Conservation (phyloP, 352 stramenopile genomes). For the Phytophthora foliorum region DNA sequence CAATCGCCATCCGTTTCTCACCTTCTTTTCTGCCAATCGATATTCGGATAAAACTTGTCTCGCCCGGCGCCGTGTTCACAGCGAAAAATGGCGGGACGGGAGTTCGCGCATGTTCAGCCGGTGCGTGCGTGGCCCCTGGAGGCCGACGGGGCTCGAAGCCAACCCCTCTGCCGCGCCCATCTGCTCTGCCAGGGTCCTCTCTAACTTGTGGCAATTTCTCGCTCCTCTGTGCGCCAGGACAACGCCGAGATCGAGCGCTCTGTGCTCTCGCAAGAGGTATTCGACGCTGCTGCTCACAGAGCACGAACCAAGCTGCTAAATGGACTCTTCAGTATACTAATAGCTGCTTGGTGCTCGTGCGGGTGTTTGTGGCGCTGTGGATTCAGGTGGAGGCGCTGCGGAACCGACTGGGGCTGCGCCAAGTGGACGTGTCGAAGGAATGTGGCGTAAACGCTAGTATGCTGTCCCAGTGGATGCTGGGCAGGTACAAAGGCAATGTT, state of each 20-base stretch:
- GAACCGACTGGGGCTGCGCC: conserved; percentile 74
- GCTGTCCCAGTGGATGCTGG: conserved; percentile 90
- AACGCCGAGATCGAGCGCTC: conserved; percentile 89
- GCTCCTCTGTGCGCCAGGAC: conserved; percentile 49
- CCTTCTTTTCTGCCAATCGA: conserved; percentile 39
- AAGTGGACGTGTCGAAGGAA: conserved; percentile 89
- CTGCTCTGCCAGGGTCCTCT: conserved; percentile 9
- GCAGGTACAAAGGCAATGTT: conserved; percentile 88
- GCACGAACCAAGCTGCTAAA: background rate
- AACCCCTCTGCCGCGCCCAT: background rate
- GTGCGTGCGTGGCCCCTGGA: conserved; percentile 42
- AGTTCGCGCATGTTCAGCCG: conserved; percentile 85
- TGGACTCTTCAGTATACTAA: conserved; percentile 5
- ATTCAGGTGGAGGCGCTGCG: conserved; percentile 77
- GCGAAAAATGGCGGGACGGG: conserved; percentile 55
- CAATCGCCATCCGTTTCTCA: conserved; percentile 3
- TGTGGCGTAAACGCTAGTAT: conserved; percentile 89
- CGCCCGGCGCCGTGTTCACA: too few species aligned
- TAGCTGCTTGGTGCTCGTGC: background rate
- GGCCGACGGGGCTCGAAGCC: background rate
- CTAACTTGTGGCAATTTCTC: conserved; percentile 21
- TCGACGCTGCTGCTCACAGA: background rate
- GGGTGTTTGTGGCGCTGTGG: background rate
- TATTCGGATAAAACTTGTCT: background rate
- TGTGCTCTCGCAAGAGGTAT: conserved; percentile 80